A percentile compares a stretch with the other conserved stretches of the same genome.
These are phyloP conservation scores for Carex myosuroides DNA, from an alignment of 176 grass and related monocot species.

Conservation along the genomic window DNA sequence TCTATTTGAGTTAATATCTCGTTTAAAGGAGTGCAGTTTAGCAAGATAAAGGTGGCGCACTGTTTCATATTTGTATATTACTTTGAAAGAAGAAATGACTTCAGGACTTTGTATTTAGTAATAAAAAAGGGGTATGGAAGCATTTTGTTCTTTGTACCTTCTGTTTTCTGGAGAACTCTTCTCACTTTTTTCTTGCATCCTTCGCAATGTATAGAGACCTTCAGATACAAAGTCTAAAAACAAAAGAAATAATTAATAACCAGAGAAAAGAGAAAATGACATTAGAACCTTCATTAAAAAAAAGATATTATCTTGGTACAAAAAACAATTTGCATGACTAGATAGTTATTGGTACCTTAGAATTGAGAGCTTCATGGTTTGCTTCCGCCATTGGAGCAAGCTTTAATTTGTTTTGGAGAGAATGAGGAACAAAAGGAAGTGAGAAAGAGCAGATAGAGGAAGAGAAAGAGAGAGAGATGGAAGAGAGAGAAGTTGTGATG, in stretches of 20 bases:
- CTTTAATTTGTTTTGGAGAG: not conserved
- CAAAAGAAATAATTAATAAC: not conserved
- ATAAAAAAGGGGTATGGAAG: not conserved
- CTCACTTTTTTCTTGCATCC: constrained; percentile 96
- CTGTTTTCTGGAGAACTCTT: constrained; percentile 56
- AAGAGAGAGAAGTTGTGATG: not conserved
- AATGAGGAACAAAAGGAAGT: not conserved
- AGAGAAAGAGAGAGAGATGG: not conserved
- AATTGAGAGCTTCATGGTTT: constrained; percentile 46
- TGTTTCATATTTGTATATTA: not conserved
- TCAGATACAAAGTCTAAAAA: constrained; percentile 57
- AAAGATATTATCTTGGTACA: not conserved
- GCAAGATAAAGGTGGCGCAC: not conserved
- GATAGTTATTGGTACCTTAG: constrained; percentile 32
- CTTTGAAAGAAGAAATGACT: not conserved
- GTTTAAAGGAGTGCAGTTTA: not conserved
- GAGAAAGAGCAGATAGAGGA: not conserved
- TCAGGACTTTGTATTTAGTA: not conserved
- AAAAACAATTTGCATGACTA: not conserved
- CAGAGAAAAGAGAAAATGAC: not conserved
- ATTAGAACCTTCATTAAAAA: not conserved
- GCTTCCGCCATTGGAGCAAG: constrained; percentile 50
- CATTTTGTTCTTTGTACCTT: constrained; percentile 28
- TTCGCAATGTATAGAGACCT: constrained; percentile 88
- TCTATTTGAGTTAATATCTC: not conserved